Evolutionary conservation across 179 eudicot genomes (phyloP).

Genomic region (Patellifolia procumbens): DNA sequence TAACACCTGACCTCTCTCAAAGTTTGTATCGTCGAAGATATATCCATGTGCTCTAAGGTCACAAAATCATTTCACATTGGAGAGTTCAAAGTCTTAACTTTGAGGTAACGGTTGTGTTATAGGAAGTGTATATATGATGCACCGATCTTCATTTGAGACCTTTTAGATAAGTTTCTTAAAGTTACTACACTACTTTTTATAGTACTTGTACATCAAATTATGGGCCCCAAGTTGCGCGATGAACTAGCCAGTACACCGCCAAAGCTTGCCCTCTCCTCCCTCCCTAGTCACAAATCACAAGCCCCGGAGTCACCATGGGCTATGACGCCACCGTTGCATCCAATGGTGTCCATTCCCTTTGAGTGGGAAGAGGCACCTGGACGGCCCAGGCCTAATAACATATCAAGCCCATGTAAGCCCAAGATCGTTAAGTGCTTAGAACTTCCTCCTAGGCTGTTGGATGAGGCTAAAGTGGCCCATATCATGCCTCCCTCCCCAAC

Average conservation of each 20-base stretch:
- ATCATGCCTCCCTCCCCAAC: conserved; percentile 33
- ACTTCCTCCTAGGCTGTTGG: conserved; percentile 30
- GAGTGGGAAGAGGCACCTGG: conserved; percentile 85
- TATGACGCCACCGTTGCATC: conserved; percentile 62
- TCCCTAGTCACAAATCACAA: conserved; percentile 40
- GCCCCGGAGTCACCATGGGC: conserved; percentile 38
- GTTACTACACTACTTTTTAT: too few relatives aligned
- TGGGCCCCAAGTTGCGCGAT: conserved; percentile 20
- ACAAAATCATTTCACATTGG: neutral
- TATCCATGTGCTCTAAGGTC: neutral
- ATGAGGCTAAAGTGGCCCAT: conserved; percentile 18
- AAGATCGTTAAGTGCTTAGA: conserved; percentile 50
- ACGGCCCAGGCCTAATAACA: conserved; percentile 39
- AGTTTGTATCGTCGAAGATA: neutral
- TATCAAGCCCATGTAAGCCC: conserved; percentile 37
- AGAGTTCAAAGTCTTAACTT: too few relatives aligned
- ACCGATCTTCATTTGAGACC: neutral
- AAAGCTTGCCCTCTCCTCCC: conserved; percentile 38
- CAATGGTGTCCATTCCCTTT: conserved; percentile 62
- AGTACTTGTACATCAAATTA: neutral
- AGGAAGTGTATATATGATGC: too few relatives aligned
- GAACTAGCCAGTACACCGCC: conserved; percentile 30
- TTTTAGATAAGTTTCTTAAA: too few relatives aligned
- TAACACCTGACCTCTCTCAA: neutral
- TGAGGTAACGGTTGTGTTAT: too few relatives aligned